phyloP scores from a whole-genome alignment of 306 rosid genomes.

The Cucumis hystrix region DNA sequence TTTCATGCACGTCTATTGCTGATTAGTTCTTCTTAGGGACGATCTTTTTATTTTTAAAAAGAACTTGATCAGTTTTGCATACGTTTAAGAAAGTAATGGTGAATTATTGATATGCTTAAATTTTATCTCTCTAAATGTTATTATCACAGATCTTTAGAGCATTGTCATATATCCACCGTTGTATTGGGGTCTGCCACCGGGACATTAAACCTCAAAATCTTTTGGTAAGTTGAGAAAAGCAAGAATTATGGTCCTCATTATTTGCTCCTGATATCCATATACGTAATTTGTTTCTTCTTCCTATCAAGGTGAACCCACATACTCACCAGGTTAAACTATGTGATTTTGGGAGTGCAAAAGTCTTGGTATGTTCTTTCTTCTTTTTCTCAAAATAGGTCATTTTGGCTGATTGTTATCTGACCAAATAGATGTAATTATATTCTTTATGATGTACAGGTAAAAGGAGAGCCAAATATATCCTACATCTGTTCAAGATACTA shows the following conservation, averaged over 20 bases:
- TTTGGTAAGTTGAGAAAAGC: slow-evolving; percentile 35
- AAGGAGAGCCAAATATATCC: slow-evolving; percentile 95
- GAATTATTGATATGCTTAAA: not conserved
- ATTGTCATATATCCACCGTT: slow-evolving; percentile 76
- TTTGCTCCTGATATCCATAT: not conserved
- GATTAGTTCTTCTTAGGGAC: not conserved
- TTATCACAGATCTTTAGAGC: slow-evolving; percentile 75
- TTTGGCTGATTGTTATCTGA: slow-evolving; percentile 1
- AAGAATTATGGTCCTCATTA: not conserved
- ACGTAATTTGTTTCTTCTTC: not conserved
- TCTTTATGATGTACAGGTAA: slow-evolving; percentile 41
- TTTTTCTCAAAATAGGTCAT: not conserved
- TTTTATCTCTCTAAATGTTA: not conserved
- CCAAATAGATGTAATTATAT: not conserved
- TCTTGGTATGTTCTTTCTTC: slow-evolving; percentile 45
- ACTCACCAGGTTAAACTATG: slow-evolving; percentile 95
- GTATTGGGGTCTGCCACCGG: slow-evolving; percentile 95
- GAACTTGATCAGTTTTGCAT: not conserved
- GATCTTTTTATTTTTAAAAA: not conserved
- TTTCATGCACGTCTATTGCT: not conserved
- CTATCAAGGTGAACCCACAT: slow-evolving; percentile 81
- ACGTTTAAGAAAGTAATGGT: not conserved
- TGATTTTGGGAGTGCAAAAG: slow-evolving; percentile 97
- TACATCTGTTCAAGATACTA: slow-evolving; percentile 94
- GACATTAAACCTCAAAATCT: slow-evolving; percentile 97